phyloP scores from a whole-genome alignment of 73 alveolate species.

The Strombidium stylifer region DNA sequence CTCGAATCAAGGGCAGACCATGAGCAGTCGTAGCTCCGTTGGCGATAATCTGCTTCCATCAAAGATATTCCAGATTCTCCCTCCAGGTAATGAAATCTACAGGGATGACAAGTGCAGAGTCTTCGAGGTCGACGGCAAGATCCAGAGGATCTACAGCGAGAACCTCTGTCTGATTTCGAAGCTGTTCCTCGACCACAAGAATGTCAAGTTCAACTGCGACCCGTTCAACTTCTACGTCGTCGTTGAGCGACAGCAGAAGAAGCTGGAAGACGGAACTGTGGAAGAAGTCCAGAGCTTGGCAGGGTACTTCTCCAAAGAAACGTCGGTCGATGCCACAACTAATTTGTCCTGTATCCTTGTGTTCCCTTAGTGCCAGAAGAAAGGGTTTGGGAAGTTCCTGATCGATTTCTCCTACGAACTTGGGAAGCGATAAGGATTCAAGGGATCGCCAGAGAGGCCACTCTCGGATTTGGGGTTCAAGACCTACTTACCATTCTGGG shows the following conservation, averaged over 20 bases:
- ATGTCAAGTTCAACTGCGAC: constrained; percentile 89
- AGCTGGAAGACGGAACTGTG: no score
- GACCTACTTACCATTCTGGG: constrained; percentile 94
- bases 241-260: constrained; percentile 90
- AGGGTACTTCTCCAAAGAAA: constrained; percentile 97
- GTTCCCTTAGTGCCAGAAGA: constrained; percentile 94
- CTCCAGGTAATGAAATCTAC: constrained; percentile 98
- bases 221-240: constrained; percentile 95
- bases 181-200: constrained; percentile 97
- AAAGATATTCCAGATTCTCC: no score
- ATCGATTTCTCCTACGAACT: constrained; percentile 94
- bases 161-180: constrained; percentile 94
- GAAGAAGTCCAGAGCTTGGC: no score
- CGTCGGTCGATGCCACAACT: constrained; percentile 75
- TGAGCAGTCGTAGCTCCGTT: no score
- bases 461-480: constrained; percentile 91
- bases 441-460: constrained; percentile 97
- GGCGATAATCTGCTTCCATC: no score
- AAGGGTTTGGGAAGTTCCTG: constrained; percentile 98
- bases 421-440: constrained; percentile 68
- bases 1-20: no score
- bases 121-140: constrained; percentile 97
- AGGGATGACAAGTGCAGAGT: constrained; percentile 92
- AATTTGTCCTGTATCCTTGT: constrained; percentile 94
- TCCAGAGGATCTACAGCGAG: constrained; percentile 90